Evolutionary conservation across 306 rosid species (phyloP), one percentile per base, ranked within the genome.

Genomic region (Prosopis cineraria): DNA sequence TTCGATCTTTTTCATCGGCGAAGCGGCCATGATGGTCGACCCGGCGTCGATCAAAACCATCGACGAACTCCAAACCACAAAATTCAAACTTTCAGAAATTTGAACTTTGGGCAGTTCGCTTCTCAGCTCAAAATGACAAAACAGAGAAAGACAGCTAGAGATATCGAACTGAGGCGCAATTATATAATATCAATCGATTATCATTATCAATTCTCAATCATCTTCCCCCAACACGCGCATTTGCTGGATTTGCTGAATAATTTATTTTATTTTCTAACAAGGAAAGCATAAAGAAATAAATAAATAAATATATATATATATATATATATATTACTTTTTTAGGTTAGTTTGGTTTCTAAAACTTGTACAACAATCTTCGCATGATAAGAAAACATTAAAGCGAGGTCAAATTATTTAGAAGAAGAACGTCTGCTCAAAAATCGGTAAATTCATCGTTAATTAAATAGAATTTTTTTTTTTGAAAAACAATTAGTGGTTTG

Each of bases 1-100:
- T 65, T 94, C 98, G 75, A 94, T 94, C 87, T 88, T 92, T 83
- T 80, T 90, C 85, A 68, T 10, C 67, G 91, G 85, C 16, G 91
- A 69, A 43, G 98, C 75, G 13, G 88, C 87, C 94, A 85, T 87
- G 39, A 25, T 74, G 29, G 34, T 58, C 16, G 64, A 25, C 62
- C 50, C 45, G 7, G 55, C 55, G 68, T 48, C 64, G 48, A 75
- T 29, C 73, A 58, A 1, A 31, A 73, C 24, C 16, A 59, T 77
- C 20, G 25, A 62, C 64, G 24, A 41, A 25, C 31, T 56, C 5
- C 10, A 3, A 0, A 53, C 60, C 30, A 53, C 14, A 22, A 53
- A 22, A 53, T 22, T 53, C 60, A 10, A 22, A 53, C 11, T 3
- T 9, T 20, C 60, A 53, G 60, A 11, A 39, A 20, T 37, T 66